Evolutionary conservation across 2,329 filamentous ascomycete genomes (phyloP), one percentile per base, ranked within the genome.

Genomic region (Monilinia laxa): DNA sequence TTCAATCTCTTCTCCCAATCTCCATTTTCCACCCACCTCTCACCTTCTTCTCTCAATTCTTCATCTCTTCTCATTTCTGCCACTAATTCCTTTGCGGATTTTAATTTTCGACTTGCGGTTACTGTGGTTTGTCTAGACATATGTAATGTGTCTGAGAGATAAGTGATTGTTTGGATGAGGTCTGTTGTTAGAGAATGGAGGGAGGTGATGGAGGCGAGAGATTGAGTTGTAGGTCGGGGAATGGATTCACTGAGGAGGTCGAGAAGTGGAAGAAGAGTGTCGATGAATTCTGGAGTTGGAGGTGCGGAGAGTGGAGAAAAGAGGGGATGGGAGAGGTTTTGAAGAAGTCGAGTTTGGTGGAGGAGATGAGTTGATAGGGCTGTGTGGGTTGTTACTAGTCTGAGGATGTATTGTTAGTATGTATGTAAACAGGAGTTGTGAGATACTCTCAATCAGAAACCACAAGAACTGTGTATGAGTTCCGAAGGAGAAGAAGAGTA

Each of bases 81-180:
- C 1, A 98, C 89, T 68, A 96, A 86, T 76, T 96, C 93, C 73
- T 90, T 91, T 9, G 92, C 93, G 47, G 87, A 91, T 72, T 90
- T 89, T 62, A 99, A 81, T 55, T 92, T 86, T 65, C 95, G 84
- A 2, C 90, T 88, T 1, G 94, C 95, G 12, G 90, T 90, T 3
- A 88, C 90, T 0, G 92, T 95, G 1, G 91, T 90, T 78, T 98
- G 94, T 16, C 92, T 88, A 42, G 90, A 93, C 89, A 98, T 97
- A 78, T 98, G 94, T 45, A 99, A 83, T 4, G 92, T 93, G 77
- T 99, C 95, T 9, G 91, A 92, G 5, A 99, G 83, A 71, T 92
- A 90, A 72, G 92, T 92, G 57, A 99, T 85, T 9, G 92, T 91
- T 73, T 92, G 86, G 11, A 94, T 86, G 38, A 94, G 81, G 69